Conservation (phyloP, 345 rosid genomes). For the Aquilaria yunnanensis region DNA sequence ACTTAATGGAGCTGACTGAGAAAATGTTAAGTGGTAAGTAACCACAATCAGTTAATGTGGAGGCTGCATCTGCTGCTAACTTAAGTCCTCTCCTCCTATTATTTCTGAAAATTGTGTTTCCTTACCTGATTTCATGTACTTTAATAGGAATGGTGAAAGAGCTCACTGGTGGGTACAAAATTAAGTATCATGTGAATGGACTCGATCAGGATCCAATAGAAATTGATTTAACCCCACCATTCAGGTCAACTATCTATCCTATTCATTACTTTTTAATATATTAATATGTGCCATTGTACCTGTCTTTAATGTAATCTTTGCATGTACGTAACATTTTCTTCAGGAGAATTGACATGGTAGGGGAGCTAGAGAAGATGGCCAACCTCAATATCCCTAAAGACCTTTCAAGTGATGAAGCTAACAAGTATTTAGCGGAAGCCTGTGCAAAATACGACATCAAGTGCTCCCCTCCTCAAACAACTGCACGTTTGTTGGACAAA, state of each 20-base stretch:
- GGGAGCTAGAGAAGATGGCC: slow-evolving; percentile 83
- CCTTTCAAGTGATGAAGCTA: slow-evolving; percentile 75
- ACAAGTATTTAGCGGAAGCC: slow-evolving; percentile 62
- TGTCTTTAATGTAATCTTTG: no score
- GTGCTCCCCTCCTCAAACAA: slow-evolving; percentile 92
- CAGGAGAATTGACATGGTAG: slow-evolving; percentile 90
- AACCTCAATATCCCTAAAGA: slow-evolving; percentile 82
- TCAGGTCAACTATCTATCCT: slow-evolving; percentile 40
- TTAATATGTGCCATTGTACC: neutral
- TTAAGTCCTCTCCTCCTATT: slow-evolving; percentile 1
- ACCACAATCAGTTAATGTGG: slow-evolving; percentile 1
- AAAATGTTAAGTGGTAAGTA: slow-evolving; percentile 73
- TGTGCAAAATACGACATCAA: slow-evolving; percentile 72
- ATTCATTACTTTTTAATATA: neutral
- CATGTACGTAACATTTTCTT: slow-evolving; percentile 2
- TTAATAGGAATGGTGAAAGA: slow-evolving; percentile 79
- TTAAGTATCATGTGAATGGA: slow-evolving; percentile 85
- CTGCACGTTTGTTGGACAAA: slow-evolving; percentile 84
- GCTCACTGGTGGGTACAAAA: slow-evolving; percentile 83
- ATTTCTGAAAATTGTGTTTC: neutral
- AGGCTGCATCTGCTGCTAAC: neutral
- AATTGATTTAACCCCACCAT: slow-evolving; percentile 94
- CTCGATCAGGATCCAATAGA: slow-evolving; percentile 84
- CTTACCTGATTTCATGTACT: slow-evolving; percentile 3
- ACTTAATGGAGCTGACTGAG: slow-evolving; percentile 89